Percentiles rank a stretch among this genome's conserved stretches.
phyloP scores from a whole-genome alignment of 2,329 filamentous ascomycete genomes.

The Ambrosiella xylebori region DNA sequence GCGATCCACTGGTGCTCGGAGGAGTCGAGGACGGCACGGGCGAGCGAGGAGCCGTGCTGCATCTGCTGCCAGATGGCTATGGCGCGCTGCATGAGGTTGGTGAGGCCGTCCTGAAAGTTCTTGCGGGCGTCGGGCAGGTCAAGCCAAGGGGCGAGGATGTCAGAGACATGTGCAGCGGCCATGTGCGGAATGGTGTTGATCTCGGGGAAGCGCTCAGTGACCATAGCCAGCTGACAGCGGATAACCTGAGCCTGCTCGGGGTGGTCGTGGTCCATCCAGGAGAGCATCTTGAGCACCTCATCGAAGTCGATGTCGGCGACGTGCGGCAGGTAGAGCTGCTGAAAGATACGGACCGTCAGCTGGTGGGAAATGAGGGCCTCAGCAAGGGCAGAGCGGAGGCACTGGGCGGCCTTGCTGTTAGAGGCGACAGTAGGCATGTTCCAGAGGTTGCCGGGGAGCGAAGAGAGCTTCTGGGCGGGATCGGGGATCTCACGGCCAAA shows the following conservation, averaged over 20 bases:
- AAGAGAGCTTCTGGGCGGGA: background rate
- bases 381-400: constrained; percentile 9
- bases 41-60: constrained; percentile 11
- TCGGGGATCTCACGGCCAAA: constrained; percentile 8
- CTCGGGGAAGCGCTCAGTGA: constrained; percentile 10
- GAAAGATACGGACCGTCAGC: constrained; percentile 10
- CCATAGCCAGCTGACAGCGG: constrained; percentile 12
- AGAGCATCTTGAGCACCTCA: constrained; percentile 8
- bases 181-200: constrained; percentile 1
- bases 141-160: constrained; percentile 9
- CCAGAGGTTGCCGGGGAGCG: background rate
- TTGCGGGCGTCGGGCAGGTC: constrained; percentile 3
- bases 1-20: constrained; percentile 11
- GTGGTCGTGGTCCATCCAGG: constrained; percentile 11
- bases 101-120: constrained; percentile 10
- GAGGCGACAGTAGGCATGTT: constrained; percentile 6
- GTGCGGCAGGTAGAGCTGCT: constrained; percentile 10
- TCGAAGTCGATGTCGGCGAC: constrained; percentile 7
- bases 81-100: constrained; percentile 9
- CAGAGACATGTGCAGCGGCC: background rate
- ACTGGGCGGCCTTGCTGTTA: constrained; percentile 11
- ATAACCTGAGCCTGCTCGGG: constrained; percentile 11
- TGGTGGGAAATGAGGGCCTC: constrained; percentile 11
- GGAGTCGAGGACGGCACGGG: constrained; percentile 7
- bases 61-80: constrained; percentile 13